Evolutionary conservation across 139 green algal genomes (phyloP).

Genomic region (Haematococcus lacustris): DNA sequence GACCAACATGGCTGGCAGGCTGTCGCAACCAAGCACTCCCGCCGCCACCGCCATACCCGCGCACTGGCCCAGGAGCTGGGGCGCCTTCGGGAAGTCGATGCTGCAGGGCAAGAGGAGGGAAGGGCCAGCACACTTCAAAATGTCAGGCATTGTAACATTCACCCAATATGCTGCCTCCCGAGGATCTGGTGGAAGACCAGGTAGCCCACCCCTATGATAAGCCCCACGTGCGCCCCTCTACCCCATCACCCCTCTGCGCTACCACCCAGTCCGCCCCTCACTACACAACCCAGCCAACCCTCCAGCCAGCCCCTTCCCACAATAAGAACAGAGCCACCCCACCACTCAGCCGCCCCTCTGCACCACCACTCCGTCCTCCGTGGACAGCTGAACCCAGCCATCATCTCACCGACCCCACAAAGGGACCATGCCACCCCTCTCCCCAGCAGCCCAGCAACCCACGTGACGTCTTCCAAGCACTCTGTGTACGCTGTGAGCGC

Average conservation of each 20-base stretch:
- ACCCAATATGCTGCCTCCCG: neutral
- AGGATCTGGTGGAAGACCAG: neutral
- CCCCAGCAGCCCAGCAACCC: neutral
- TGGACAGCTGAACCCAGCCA: neutral
- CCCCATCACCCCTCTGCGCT: neutral
- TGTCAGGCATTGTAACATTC: neutral
- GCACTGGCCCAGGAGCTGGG: conserved; percentile 58
- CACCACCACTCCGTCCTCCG: neutral
- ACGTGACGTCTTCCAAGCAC: conserved; percentile 64
- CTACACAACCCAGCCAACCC: neutral
- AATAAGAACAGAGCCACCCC: neutral
- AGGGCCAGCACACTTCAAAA: neutral
- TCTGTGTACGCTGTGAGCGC: conserved; percentile 40
- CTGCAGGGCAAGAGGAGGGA: conserved; percentile 8
- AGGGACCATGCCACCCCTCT: neutral
- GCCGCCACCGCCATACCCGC: conserved; percentile 34
- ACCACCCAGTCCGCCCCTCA: neutral
- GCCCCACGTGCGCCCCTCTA: too few species aligned
- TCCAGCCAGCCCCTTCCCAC: neutral
- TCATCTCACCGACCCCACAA: neutral
- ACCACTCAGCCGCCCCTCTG: neutral
- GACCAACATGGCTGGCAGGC: conserved; percentile 10
- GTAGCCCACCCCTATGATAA: neutral
- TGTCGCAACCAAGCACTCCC: conserved; percentile 11
- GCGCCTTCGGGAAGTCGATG: conserved; percentile 68